Evolutionary conservation across 139 green algal genomes (phyloP), one percentile per base, ranked within the genome.

Genomic region (Helicosporidium sp.): DNA sequence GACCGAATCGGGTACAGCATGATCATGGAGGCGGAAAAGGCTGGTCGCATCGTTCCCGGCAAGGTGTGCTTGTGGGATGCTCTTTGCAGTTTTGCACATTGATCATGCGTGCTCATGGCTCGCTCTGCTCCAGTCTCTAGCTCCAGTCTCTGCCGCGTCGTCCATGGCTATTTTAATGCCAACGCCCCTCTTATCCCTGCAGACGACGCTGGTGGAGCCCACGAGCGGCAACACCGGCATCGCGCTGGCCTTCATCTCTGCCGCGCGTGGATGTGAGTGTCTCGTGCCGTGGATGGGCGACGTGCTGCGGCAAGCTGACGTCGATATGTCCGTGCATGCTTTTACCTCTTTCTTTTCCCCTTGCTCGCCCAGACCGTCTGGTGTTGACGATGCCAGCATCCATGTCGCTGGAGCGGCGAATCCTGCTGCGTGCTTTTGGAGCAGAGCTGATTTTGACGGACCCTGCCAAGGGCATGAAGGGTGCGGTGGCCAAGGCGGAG

Each of bases 381-480:
- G 65, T 93, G 28, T 69, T 97, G 10, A 97, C 87, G 46, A 97
- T 97, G 87, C 87, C 87, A 1, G 84, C 87, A 1, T 87, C 74
- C 56, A 97, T 96, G 87, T 92, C 77, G 12, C 62, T 95, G n/a
- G 87, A 97, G 66, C 73, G 87, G 6, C 73, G 87, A 33, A 84
- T 96, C 36, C 68, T 97, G 59, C 61, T 93, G 44, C 64, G 74
- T 18, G 80, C 80, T 1, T 91, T 93, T 55, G 82, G 82, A 27
- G 82, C 82, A 8, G 75, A 89, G 64, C 64, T 93, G 45, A 75
- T 93, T 41, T 64, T 93, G 2, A 93, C 82, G 0, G 82, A 93
- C 61, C 66, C 71, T 44, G 66, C 70, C 27, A 70, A 72, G 52
- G 66, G 77, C n/a, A 87, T 87, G 77, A 87, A 88, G 62, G 71